Evolutionary conservation across 2,329 filamentous ascomycete species (phyloP).

Genomic region (Alternaria infectoria): DNA sequence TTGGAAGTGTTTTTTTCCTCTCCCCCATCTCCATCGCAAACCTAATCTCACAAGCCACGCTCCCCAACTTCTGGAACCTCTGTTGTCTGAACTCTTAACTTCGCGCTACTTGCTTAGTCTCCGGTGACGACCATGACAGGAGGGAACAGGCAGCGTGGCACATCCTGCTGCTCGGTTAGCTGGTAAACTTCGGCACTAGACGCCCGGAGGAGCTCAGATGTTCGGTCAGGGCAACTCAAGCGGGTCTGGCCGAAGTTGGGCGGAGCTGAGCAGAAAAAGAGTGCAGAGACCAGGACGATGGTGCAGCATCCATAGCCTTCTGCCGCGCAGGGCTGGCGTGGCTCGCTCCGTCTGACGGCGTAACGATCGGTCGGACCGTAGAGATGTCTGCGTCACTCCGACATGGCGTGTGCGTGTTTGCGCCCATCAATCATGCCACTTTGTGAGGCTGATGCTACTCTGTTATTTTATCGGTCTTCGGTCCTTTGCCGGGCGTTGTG

Average conservation of each 20-base stretch:
- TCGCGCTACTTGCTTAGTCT: constrained; percentile 9
- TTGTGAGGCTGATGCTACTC: constrained; percentile 5
- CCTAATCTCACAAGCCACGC: background rate
- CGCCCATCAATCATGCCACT: background rate
- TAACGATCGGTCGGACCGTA: constrained; percentile 2
- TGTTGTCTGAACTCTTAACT: constrained; percentile 8
- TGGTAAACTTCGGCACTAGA: constrained; percentile 3
- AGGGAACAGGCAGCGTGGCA: constrained; percentile 1
- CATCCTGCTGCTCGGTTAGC: background rate
- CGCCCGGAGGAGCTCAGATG: background rate
- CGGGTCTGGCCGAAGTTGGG: constrained; percentile 15
- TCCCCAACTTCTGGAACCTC: constrained; percentile 15
- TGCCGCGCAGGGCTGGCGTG: background rate
- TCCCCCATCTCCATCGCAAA: background rate
- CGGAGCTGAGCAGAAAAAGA: constrained; percentile 6
- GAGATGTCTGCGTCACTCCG: background rate
- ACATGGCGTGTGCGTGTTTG: background rate
- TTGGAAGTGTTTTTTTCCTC: background rate
- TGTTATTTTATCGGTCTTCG: constrained; percentile 1
- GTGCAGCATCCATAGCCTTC: background rate
- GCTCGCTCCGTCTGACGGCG: constrained; percentile 4
- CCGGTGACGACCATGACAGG: background rate
- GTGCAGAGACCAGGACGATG: background rate
- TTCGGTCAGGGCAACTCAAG: constrained; percentile 8
- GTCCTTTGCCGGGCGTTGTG: constrained; percentile 11